Evolutionary conservation across 495 filamentous ascomycete genomes (phyloP), one percentile per base, ranked within the genome.

Genomic region (Hypomontagnella submonticulosa): DNA sequence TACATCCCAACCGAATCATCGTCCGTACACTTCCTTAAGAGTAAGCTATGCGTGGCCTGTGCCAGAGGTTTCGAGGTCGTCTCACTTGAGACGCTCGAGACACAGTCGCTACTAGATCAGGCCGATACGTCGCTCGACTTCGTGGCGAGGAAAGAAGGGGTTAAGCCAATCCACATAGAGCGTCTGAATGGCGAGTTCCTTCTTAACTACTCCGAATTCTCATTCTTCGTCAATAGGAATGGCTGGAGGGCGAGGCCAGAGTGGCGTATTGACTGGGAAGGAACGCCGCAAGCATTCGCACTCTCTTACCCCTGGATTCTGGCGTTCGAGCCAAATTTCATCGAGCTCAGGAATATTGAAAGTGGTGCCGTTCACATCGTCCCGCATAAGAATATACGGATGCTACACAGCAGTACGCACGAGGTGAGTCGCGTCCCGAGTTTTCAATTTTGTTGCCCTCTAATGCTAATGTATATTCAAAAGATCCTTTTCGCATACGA

Each of bases 111-210:
- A 43, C 88, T 99, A 55, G 96, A 99, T 73, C 95, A 97, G 75
- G 96, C 96, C 56, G 96, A 99, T 77, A 99, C 96, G 1, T 97
- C 93, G 23, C 86, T 99, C 53, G 96, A 99, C 74, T 97, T 99
- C 68, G 94, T 98, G 32, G 88, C 92, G 40, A 87, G 92, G 36
- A 93, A 94, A 70, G 95, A 99, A 73, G 92, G 90, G 67, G 89
- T 95, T 63, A 91, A 92, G 73, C 94, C 96, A n/a, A 95, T 99
- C 61, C 92, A 97, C 69, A 97, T 99, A 72, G 96, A 98, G 74
- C 89, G 96, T 15, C 87, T 98, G 70, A 92, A 94, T 65, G 92
- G 92, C 64, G 96, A 98, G 74, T 99, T 99, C 84, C 83, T 99
- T 40, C 85, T 99, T 53, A 97, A 97, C 75, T 99, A 99, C 77